Conservation (phyloP, 2,329 filamentous ascomycete species). For the Achaetomium macrosporum region DNA sequence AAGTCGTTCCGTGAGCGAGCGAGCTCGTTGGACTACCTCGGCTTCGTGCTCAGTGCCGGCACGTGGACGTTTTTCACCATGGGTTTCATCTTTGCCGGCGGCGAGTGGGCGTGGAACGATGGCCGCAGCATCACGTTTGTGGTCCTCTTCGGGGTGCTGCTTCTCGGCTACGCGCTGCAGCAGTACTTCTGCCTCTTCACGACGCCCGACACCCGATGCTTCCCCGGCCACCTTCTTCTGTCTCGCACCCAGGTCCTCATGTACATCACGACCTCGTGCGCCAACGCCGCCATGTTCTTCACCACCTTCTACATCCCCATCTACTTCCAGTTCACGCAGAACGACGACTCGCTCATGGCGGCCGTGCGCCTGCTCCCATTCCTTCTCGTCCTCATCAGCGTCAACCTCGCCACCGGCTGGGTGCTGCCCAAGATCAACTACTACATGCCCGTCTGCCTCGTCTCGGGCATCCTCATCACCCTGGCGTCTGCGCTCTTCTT, state of each 20-base stretch:
- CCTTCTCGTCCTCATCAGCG: conserved; percentile 31
- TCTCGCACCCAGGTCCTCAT: conserved; percentile 34
- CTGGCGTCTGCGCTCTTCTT: conserved; percentile 18
- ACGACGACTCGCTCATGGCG: conserved; percentile 35
- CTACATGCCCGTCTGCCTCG: conserved; percentile 23
- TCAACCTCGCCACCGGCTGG: conserved; percentile 21
- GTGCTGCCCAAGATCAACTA: conserved; percentile 11
- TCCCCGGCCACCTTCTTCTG: conserved; percentile 40
- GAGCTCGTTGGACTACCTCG: background rate
- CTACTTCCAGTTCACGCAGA: conserved; percentile 44
- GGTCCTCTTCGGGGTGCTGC: conserved; percentile 37
- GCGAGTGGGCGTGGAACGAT: conserved; percentile 41
- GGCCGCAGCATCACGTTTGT: conserved; percentile 41
- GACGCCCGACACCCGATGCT: conserved; percentile 22
- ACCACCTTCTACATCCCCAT: conserved; percentile 46
- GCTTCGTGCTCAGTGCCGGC: background rate
- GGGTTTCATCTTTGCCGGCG: conserved; percentile 44
- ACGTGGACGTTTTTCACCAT: background rate
- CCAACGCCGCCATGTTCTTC: conserved; percentile 32
- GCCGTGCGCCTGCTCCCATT: conserved; percentile 38
- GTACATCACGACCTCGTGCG: conserved; percentile 32
- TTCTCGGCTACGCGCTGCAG: conserved; percentile 37
- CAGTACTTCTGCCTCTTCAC: conserved; percentile 29
- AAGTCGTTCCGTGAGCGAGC: background rate
- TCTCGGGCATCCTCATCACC: conserved; percentile 17